Evolutionary conservation across 2,329 filamentous ascomycete genomes (phyloP).

Genomic region (Fusarium sp.): DNA sequence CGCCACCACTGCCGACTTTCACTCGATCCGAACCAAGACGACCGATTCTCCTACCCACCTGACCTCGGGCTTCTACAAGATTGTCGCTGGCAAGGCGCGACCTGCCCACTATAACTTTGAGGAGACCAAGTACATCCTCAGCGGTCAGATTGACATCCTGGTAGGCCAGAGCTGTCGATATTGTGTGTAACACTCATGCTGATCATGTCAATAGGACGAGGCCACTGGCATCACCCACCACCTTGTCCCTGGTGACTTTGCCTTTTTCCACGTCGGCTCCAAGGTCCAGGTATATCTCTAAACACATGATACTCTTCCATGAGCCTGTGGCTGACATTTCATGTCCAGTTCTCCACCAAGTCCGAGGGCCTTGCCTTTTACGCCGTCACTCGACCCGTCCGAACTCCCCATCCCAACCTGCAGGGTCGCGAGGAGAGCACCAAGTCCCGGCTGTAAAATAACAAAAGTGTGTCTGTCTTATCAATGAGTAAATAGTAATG

Average conservation of each 20-base stretch:
- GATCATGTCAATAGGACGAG: conserved; percentile 29
- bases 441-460: conserved; percentile 32
- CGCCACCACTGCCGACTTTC: conserved; percentile 41
- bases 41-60: conserved; percentile 36
- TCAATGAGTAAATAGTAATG: background rate
- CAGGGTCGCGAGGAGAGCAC: conserved; percentile 36
- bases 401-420: conserved; percentile 38
- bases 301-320: rapidly evolving
- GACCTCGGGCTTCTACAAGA: conserved; percentile 43
- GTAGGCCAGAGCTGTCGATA: conserved; percentile 2
- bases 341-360: conserved; percentile 40
- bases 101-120: conserved; percentile 40
- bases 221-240: conserved; percentile 42
- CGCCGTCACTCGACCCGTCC: conserved; percentile 39
- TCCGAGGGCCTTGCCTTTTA: conserved; percentile 41
- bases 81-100: conserved; percentile 33
- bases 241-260: conserved; percentile 37
- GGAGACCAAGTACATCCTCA: conserved; percentile 42
- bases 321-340: background rate
- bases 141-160: conserved; percentile 39
- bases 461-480: background rate
- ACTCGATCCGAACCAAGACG: conserved; percentile 41
- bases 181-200: background rate
- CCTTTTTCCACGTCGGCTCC: conserved; percentile 43
- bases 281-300: conserved; percentile 36